These are phyloP conservation scores for Agrocybe pediades DNA, from an alignment of 768 basidiomycete species.

Conservation along the genomic window DNA sequence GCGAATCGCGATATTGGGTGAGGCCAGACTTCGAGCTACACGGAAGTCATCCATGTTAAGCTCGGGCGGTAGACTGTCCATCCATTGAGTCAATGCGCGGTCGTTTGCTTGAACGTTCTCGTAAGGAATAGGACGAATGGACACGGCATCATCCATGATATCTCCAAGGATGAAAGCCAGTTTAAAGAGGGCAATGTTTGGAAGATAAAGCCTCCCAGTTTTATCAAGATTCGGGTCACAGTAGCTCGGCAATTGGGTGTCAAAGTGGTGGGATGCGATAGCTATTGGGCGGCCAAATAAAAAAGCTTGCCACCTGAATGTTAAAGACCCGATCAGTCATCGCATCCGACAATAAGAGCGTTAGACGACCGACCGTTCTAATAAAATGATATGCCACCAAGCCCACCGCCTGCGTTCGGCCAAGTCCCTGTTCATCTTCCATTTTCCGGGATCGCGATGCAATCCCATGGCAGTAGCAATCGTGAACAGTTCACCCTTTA, in stretches of 20 bases:
- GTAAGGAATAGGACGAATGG: conserved; percentile 77
- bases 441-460: conserved; percentile 84
- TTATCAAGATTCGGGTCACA: conserved; percentile 66
- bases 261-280: conserved; percentile 82
- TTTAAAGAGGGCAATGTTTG: conserved; percentile 74
- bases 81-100: conserved; percentile 70
- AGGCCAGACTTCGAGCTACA: conserved; percentile 72
- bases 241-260: conserved; percentile 74
- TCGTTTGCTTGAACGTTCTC: conserved; percentile 75
- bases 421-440: conserved; percentile 66
- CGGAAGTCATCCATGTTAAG: conserved; percentile 77
- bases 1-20: conserved; percentile 55
- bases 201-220: conserved; percentile 66
- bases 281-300: conserved; percentile 79
- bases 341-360: background rate
- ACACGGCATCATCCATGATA: conserved; percentile 84
- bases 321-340: conserved; percentile 9
- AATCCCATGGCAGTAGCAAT: conserved; percentile 83
- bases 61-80: conserved; percentile 74
- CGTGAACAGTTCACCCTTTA: conserved; percentile 71
- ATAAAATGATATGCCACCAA: conserved; percentile 86
- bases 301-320: conserved; percentile 80
- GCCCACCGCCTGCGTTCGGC: conserved; percentile 85
- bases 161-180: conserved; percentile 81
- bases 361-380: conserved; percentile 61